Conservation (phyloP, 805 yeast species). For the Candida sanyiensis region DNA sequence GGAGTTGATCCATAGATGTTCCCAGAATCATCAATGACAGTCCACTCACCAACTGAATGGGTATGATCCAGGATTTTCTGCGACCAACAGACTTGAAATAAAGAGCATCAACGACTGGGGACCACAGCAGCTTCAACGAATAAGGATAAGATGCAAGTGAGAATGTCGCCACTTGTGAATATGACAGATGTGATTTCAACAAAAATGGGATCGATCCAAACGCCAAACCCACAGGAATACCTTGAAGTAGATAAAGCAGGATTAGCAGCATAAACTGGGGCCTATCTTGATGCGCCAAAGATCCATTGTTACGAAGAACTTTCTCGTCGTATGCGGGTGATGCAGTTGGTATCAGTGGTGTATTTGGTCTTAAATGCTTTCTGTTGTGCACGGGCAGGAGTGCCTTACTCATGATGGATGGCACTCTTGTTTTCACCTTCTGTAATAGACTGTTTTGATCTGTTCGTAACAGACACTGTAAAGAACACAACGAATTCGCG, state of each 20-base stretch:
- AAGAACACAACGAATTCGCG: too few species aligned
- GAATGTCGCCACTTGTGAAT: conserved; percentile 86
- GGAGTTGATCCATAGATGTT: conserved; percentile 40
- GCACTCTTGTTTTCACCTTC: too few species aligned
- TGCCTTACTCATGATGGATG: background rate
- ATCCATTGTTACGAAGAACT: conserved; percentile 3
- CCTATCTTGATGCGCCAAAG: conserved; percentile 45
- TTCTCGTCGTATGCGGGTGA: conserved; percentile 3
- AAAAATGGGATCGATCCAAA: conserved; percentile 92
- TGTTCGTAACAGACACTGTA: too few species aligned
- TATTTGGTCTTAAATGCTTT: conserved; percentile 3
- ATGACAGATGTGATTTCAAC: conserved; percentile 73
- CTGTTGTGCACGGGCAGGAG: conserved; percentile 11
- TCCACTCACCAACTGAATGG: conserved; percentile 81
- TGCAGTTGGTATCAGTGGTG: background rate
- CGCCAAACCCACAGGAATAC: conserved; percentile 94
- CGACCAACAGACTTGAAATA: conserved; percentile 68
- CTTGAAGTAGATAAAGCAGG: conserved; percentile 77
- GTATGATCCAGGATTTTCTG: conserved; percentile 90
- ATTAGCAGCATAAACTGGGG: conserved; percentile 72
- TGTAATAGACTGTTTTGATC: too few species aligned
- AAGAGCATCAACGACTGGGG: conserved; percentile 90
- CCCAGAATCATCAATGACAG: conserved; percentile 65
- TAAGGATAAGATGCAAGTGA: conserved; percentile 93
- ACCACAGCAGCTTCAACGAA: conserved; percentile 87